Base-by-base conservation (phyloP, 148 eudicot species). In the Beta vulgaris region DNA sequence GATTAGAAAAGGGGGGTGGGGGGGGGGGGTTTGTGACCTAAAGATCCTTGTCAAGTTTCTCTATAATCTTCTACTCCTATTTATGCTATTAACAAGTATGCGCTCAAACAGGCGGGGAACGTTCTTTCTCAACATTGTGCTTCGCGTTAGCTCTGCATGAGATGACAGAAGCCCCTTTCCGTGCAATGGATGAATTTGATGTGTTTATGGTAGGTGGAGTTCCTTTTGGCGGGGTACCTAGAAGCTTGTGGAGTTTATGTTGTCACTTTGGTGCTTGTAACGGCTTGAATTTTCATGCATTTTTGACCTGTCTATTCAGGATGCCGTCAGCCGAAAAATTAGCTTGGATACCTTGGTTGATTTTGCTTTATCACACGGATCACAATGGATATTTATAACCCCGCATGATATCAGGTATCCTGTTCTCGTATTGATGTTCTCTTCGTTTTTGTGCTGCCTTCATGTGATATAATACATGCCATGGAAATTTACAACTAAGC, bases 181-280 rank as follows among this genome's bases (percentile, higher is more conserved):
- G 98, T 75, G 98, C 97, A 42, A 95, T 95, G 98, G 97, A 95
- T 78, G 96, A 95, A 77, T 95, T 92, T 86, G 97, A 95, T 85
- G 97, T 95, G 31, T 95, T 92, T 78, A 94, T 94, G 98, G 98
- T 94, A 78, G 55, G 83, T 79, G 72, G 19, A 2, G 15, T 37
- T 44, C 66, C 21, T 74, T 8, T 3, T 37, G 23, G 39, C n/a
- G n/a, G 39, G 1, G 36, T 39, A 12, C 63, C 68, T 58, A 34
- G 42, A 42, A 40, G 44, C 25, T 25, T n/a, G 36, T 61, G 59
- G 59, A 35, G 36, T 46, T 21, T 26, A 12, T 43, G 15, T 60
- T 65, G 23, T 75, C 37, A 62, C 1, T 55, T 35, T 43, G 31
- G 64, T 26, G 35, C 18, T 40, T 58, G n/a, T 23, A 72, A 42